Evolutionary conservation across 495 filamentous ascomycete species (phyloP).

Genomic region (Podospora sp.): DNA sequence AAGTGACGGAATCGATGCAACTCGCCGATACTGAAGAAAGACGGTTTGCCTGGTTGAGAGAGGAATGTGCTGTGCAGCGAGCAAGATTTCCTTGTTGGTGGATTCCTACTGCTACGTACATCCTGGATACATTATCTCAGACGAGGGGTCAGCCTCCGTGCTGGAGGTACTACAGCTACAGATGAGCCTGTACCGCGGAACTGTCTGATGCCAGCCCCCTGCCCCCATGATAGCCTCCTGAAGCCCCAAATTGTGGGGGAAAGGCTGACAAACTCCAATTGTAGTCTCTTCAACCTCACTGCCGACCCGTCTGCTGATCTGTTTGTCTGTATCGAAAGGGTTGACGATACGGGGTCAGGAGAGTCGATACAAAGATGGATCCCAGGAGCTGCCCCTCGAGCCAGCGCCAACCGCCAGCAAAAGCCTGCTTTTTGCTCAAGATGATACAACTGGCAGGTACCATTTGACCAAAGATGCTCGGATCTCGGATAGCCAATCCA

Average conservation of each 20-base stretch:
- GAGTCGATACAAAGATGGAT: not conserved
- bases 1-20: conserved; percentile 1
- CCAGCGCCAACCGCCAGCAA: conserved; percentile 11
- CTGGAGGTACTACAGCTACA: conserved; percentile 7
- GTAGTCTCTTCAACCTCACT: not conserved
- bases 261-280: not conserved
- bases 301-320: not conserved
- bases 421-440: conserved; percentile 14
- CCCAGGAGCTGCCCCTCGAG: not conserved
- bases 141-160: conserved; percentile 9
- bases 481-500: conserved; percentile 14
- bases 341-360: not conserved
- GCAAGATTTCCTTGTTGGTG: not conserved
- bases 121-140: conserved; percentile 10
- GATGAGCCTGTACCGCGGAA: conserved; percentile 18
- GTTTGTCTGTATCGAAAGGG: not conserved
- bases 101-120: not conserved
- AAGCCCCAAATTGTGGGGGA: not conserved
- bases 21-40: not conserved
- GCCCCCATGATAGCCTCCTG: not conserved
- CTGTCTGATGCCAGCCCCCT: conserved; percentile 18
- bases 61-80: not conserved
- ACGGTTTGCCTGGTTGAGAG: not conserved
- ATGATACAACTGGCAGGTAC: conserved; percentile 8
- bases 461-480: conserved; percentile 1